phyloP scores from a whole-genome alignment of 1,284 basidiomycete genomes.

The Malassezia sp. region DNA sequence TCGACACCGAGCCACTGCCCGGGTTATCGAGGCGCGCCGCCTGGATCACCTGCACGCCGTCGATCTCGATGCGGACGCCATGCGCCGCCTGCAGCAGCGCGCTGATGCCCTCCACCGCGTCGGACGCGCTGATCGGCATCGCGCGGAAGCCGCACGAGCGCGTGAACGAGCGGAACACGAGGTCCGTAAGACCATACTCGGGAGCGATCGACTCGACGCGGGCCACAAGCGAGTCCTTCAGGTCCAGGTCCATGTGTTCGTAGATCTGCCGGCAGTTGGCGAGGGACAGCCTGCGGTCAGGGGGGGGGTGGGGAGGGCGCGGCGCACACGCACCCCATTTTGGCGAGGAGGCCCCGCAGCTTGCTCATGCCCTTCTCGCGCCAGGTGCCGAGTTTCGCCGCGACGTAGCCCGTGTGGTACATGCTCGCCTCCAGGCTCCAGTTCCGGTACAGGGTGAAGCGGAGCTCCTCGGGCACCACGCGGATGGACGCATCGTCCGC shows the following conservation, averaged over 20 bases:
- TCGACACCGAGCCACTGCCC: not conserved
- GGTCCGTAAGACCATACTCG: constrained; percentile 89
- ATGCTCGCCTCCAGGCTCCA: constrained; percentile 97
- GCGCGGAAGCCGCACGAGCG: constrained; percentile 79
- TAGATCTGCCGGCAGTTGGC: constrained; percentile 85
- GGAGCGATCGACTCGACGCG: constrained; percentile 84
- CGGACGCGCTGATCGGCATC: constrained; percentile 75
- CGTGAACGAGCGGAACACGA: constrained; percentile 83
- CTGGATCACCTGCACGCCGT: constrained; percentile 11
- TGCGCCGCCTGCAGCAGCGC: constrained; percentile 82
- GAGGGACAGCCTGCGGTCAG: constrained; percentile 82
- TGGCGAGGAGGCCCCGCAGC: constrained; percentile 80
- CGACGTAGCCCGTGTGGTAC: constrained; percentile 93
- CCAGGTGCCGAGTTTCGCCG: constrained; percentile 89
- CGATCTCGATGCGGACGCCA: constrained; percentile 66
- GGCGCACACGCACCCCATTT: constrained; percentile 94
- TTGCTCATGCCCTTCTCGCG: constrained; percentile 80
- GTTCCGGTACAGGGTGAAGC: constrained; percentile 89
- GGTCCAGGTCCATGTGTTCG: constrained; percentile 87
- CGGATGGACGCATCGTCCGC: constrained; percentile 38
- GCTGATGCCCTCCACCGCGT: constrained; percentile 78
- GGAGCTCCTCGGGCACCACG: constrained; percentile 28
- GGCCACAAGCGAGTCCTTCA: constrained; percentile 68
- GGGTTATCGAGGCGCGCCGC: no score
- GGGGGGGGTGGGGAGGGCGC: no score